Base-by-base conservation (phyloP, 2,329 filamentous ascomycete species). In the Colletotrichum costaricense region DNA sequence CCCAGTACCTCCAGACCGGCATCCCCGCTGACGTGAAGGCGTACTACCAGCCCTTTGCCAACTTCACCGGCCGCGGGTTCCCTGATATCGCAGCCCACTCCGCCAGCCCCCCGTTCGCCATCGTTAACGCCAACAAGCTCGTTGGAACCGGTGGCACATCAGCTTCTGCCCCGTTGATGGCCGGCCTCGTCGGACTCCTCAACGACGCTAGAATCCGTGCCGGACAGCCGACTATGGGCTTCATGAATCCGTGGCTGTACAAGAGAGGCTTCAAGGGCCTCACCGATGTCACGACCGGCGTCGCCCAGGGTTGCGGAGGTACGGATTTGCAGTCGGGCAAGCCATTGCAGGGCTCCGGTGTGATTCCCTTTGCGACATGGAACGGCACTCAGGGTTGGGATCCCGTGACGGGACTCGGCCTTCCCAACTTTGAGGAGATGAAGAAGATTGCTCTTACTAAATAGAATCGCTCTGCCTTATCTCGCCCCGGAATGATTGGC, bases 181-280 rank as follows among this genome's bases (percentile, higher is more conserved):
- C 92, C 0, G 87, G 87, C 16, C 86, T 94, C 74, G 83, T 94
- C 62, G 86, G 89, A 1, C 85, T 93, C 49, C 80, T 94, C 63
- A 94, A 94, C 78, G 89, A 91, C 72, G 87, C 89, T 26, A 85
- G 91, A 38, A 81, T 93, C 60, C 82, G 86, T 19, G 82, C 83
- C n/a, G 88, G 89, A 1, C 86, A 87, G 78, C 79, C 86, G 7
- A 78, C 83, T 0, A 81, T 92, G 76, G 90, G 90, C 1, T 92
- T 91, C 77, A 79, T 92, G 30, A 92, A 92, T 78, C 90, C 90
- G 1, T 90, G 88, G 87, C 81, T 92, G 19, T 92, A 92, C 76
- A 77, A 78, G 9, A 71, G 77, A 28, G 81, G 80, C 1, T 60
- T 75, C 5, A 42, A 66, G 11, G 82, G 74, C 3, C 82, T 85